phyloP scores from a whole-genome alignment of 768 basidiomycete genomes.

The Termitomyces sp. region DNA sequence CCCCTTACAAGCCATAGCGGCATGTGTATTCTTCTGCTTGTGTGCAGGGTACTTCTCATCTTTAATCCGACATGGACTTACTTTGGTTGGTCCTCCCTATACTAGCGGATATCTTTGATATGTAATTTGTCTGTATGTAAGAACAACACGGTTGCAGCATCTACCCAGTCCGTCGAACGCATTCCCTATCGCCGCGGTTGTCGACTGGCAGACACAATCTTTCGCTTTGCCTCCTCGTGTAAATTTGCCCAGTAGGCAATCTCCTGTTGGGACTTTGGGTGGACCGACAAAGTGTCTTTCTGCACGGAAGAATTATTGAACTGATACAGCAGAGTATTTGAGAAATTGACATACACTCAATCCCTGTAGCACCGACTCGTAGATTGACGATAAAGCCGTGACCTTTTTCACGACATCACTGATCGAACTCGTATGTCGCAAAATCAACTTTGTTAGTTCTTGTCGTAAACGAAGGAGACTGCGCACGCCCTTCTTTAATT shows the following conservation, averaged over 20 bases:
- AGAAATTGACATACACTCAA: conserved; percentile 56
- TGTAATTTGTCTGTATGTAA: conserved; percentile 7
- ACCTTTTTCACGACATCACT: conserved; percentile 56
- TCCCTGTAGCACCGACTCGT: conserved; percentile 70
- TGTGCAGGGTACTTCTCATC: not conserved
- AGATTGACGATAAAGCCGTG: conserved; percentile 67
- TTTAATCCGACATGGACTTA: not conserved
- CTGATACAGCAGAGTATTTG: not conserved
- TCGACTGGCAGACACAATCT: conserved; percentile 43
- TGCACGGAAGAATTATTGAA: conserved; percentile 19
- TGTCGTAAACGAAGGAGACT: conserved; percentile 84
- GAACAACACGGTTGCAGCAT: not conserved
- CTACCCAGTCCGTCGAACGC: not conserved
- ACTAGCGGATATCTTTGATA: not conserved
- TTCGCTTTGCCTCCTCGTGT: conserved; percentile 72
- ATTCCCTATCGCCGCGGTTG: conserved; percentile 12
- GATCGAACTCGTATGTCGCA: conserved; percentile 65
- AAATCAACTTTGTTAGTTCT: conserved; percentile 75
- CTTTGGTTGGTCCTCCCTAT: not conserved
- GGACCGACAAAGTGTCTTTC: conserved; percentile 68
- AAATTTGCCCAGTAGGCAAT: conserved; percentile 82
- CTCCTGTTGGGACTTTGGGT: conserved; percentile 84
- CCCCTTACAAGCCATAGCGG: conserved; percentile 14
- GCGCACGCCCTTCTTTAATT: not conserved
- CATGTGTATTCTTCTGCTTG: not conserved